Evolutionary conservation across 1,284 basidiomycete species (phyloP), one percentile per base, ranked within the genome.

Genomic region (Rhodotorula sp.): DNA sequence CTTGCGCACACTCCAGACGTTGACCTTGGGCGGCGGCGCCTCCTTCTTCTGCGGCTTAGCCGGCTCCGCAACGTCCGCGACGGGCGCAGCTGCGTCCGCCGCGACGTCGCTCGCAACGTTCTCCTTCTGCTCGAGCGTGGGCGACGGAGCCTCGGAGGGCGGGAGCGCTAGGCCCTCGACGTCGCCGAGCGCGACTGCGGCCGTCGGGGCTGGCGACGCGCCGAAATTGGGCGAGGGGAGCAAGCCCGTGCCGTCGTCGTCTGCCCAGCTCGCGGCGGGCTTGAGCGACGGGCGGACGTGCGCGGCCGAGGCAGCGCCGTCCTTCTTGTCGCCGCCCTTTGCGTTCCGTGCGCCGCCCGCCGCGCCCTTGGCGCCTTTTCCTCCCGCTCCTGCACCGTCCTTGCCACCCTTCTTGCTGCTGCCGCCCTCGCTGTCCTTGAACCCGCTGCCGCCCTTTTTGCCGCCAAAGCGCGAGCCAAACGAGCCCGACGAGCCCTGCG

Each of bases 1-100:
- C 57, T 71, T 75, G 34, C 74, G 34, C 16, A 75, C 74, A 50
- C 57, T 58, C 74, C 74, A 75, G 2, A 74, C 72, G 67, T 75
- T 75, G 50, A 75, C 74, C 49, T 64, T 66, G 19, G 74, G 74
- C 21, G 67, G 45, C 13, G 68, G 58, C 4, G 65, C 67, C 5
- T 50, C 23, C 57, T 66, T 70, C 57, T 65, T 64, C 42, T 23
- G n/a, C 46, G 56, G 48, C 25, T 23, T 21, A 12, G 60, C 27
- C 53, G 25, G 17, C n/a, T 45, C 25, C 0, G n/a, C 12, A 8
- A 14, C 21, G 1, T 49, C 23, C 13, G 46, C 23, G 8, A 27
- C 45, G 44, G 49, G 16, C 42, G 50, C 45, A 3, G 62, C 58
- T 1, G 48, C 48, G 13, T 46, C 44, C 25, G 49, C 41, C 27